phyloP scores from a whole-genome alignment of 2,329 filamentous ascomycete genomes.

The Penicillium sp. region DNA sequence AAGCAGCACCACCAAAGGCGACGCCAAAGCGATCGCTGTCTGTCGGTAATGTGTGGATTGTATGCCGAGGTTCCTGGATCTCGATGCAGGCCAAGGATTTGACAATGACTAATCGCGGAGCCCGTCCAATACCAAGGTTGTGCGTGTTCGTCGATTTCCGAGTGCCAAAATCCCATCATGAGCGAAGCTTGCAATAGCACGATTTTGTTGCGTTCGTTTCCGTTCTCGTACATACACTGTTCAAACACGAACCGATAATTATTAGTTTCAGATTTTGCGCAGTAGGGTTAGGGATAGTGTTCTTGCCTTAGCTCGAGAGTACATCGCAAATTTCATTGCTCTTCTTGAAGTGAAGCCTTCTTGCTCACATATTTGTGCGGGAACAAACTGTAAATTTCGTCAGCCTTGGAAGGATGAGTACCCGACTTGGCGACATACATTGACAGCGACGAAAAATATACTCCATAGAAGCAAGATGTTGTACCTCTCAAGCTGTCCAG shows the following conservation, averaged over 20 bases:
- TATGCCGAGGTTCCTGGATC: constrained; percentile 20
- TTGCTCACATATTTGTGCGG: constrained; percentile 30
- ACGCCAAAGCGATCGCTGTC: constrained; percentile 42
- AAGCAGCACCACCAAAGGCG: constrained; percentile 52
- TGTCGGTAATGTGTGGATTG: constrained; percentile 28
- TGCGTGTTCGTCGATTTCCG: constrained; percentile 49
- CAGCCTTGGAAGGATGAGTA: background rate
- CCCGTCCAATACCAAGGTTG: constrained; percentile 57
- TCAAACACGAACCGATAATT: background rate
- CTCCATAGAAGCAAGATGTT: constrained; percentile 50
- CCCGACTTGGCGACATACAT: constrained; percentile 29
- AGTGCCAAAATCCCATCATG: constrained; percentile 52
- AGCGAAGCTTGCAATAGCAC: constrained; percentile 52
- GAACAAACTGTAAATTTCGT: constrained; percentile 33
- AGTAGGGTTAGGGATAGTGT: background rate
- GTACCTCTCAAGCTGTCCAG: constrained; percentile 36
- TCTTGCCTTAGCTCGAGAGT: constrained; percentile 45
- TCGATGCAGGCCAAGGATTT: constrained; percentile 53
- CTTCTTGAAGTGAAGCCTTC: constrained; percentile 44
- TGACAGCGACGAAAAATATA: constrained; percentile 47
- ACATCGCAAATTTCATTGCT: constrained; percentile 46
- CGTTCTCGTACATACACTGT: constrained; percentile 37
- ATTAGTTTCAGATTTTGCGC: background rate
- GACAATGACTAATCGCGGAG: constrained; percentile 52
- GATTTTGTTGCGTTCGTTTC: constrained; percentile 49